Evolutionary conservation across 768 basidiomycete species (phyloP), one percentile per base, ranked within the genome.

Genomic region (Sporobolomyces pararoseus): DNA sequence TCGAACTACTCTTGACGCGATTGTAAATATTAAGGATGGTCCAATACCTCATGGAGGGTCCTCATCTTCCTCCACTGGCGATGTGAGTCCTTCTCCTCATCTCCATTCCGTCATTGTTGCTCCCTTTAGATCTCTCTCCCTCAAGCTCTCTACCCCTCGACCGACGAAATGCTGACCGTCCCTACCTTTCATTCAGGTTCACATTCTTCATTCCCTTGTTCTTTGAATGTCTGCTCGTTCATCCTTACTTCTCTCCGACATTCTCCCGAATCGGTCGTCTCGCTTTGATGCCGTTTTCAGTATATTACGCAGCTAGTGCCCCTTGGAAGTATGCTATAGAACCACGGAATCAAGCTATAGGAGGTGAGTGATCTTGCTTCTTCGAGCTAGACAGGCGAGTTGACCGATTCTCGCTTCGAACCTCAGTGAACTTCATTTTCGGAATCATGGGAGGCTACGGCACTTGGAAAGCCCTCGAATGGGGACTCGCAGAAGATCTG

Each of bases 361-460:
- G 71, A 47, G 58, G 58, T 60, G 16, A 44, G 58, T 42, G 39
- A 42, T 42, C 39, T 9, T 29, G 21, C 7, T 25, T 25, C 50
- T 51, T 27, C 25, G 5, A 12, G 7, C 23, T 7, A 21, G 7
- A 47, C 12, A 7, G 16, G 46, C 25, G 7, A 27, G 13, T 51
- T 29, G 17, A 21, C n/a, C n/a, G 7, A 51, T 17, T 51, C 9
- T 27, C 50, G 50, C 9, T 29, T 51, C 21, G 25, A 25, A 12
- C 25, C 14, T 37, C 55, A 17, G 53, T 72, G 19, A 72, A 72
- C 58, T 67, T 68, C 23, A 50, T 68, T 50, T 23, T 70, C 12
- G 68, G 68, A 12, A 64, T 70, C 57, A 70, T 65, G 68, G 58
- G 50, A 13, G 68, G 50, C 2, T 70, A 72, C 66, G 71, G 62